phyloP scores from a whole-genome alignment of 768 basidiomycete genomes.

The Termitomyces sp. region DNA sequence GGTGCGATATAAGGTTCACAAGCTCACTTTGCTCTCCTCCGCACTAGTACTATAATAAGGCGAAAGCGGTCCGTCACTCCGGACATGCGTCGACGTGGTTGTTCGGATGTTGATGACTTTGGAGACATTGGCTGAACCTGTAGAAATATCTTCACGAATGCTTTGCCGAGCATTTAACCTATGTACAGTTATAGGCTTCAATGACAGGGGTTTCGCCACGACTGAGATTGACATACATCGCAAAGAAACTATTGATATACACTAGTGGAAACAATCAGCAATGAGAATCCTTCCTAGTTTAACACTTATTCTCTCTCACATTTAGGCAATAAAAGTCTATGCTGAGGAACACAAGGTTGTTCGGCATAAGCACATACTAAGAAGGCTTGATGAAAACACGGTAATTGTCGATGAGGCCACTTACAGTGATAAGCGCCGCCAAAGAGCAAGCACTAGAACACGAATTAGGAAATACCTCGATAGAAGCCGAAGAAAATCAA shows the following conservation, averaged over 20 bases:
- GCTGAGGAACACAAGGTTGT: constrained; percentile 17
- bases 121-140: constrained; percentile 6
- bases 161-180: constrained; percentile 22
- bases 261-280: constrained; percentile 13
- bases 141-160: constrained; percentile 10
- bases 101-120: constrained; percentile 16
- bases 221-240: constrained; percentile 18
- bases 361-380: constrained; percentile 14
- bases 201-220: background rate
- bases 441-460: constrained; percentile 9
- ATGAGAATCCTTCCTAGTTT: no score
- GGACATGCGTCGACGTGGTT: constrained; percentile 7
- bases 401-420: background rate
- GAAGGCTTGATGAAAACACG: background rate
- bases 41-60: constrained; percentile 2
- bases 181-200: background rate
- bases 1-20: background rate
- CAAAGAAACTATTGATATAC: constrained; percentile 28
- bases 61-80: background rate
- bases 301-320: constrained; percentile 7
- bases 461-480: no score
- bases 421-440: constrained; percentile 16
- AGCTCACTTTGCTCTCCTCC: constrained; percentile 12
- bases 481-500: no score
- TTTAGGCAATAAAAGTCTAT: constrained; percentile 19